These are phyloP conservation scores for Acacia concinna DNA, from an alignment of 331 rosid species.

Conservation along the genomic window DNA sequence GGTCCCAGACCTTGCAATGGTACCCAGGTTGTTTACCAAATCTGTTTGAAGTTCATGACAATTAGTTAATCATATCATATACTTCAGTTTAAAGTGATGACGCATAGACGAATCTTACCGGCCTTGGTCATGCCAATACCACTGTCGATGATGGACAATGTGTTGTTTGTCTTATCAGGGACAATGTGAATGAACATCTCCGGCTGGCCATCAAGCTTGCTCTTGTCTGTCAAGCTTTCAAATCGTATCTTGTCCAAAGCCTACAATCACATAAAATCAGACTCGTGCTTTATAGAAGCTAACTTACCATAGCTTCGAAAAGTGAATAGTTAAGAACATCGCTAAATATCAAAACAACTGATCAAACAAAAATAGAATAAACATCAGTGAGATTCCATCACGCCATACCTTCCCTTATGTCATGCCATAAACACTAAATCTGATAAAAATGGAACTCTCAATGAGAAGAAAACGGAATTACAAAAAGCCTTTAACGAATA, in stretches of 20 bases:
- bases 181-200: slow-evolving; percentile 84
- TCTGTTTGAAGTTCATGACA: slow-evolving; percentile 37
- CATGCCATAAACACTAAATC: not conserved
- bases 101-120: slow-evolving; percentile 47
- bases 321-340: too few relatives aligned
- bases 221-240: slow-evolving; percentile 88
- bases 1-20: slow-evolving; percentile 92
- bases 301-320: too few relatives aligned
- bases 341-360: too few relatives aligned
- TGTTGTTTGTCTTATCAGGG: slow-evolving; percentile 74
- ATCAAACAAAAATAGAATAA: not conserved
- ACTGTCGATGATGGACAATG: slow-evolving; percentile 72
- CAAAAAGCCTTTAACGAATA: not conserved
- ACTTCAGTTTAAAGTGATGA: not conserved
- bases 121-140: slow-evolving; percentile 98
- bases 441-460: not conserved
- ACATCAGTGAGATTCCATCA: not conserved
- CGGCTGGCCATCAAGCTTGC: slow-evolving; percentile 89
- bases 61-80: not conserved
- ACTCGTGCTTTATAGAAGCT: not conserved
- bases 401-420: too few relatives aligned
- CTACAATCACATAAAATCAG: slow-evolving; percentile 23
- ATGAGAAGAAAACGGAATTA: not conserved
- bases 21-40: slow-evolving; percentile 92
- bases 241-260: slow-evolving; percentile 91